Percentiles rank a stretch among this genome's conserved stretches.
Evolutionary conservation across 306 rosid species (phyloP).

Genomic region (Rosa lucieae): DNA sequence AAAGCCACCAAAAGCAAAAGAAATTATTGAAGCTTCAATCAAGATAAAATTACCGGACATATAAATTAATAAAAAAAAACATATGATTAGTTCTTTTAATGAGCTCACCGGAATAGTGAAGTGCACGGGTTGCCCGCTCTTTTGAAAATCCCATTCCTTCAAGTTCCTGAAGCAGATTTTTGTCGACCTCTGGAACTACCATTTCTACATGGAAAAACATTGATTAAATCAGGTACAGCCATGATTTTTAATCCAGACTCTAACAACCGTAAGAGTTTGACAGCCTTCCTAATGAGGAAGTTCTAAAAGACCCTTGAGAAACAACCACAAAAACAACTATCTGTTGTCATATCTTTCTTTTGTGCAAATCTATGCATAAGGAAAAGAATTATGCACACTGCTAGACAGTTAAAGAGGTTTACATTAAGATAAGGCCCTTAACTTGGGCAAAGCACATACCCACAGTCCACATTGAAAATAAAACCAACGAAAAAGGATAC

Average conservation of each 20-base stretch:
- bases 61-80: neutral
- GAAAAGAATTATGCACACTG: neutral
- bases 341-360: neutral
- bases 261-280: neutral
- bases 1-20: neutral
- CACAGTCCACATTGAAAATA: neutral
- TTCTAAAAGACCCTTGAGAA: neutral
- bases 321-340: neutral
- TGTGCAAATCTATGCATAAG: neutral
- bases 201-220: constrained; percentile 56
- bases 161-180: constrained; percentile 77
- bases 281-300: neutral
- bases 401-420: neutral
- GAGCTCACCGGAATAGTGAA: constrained; percentile 71
- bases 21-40: neutral
- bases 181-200: constrained; percentile 93
- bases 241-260: neutral
- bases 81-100: neutral
- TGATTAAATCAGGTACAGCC: constrained; percentile 15
- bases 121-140: constrained; percentile 80
- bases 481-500: neutral
- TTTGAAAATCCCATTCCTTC: constrained; percentile 86
- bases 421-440: neutral
- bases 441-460: neutral
- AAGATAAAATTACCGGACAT: neutral